A percentile compares a stretch with the other conserved stretches of the same genome.
Evolutionary conservation across 768 basidiomycete genomes (phyloP).

Genomic region (Tulasnella sp.): DNA sequence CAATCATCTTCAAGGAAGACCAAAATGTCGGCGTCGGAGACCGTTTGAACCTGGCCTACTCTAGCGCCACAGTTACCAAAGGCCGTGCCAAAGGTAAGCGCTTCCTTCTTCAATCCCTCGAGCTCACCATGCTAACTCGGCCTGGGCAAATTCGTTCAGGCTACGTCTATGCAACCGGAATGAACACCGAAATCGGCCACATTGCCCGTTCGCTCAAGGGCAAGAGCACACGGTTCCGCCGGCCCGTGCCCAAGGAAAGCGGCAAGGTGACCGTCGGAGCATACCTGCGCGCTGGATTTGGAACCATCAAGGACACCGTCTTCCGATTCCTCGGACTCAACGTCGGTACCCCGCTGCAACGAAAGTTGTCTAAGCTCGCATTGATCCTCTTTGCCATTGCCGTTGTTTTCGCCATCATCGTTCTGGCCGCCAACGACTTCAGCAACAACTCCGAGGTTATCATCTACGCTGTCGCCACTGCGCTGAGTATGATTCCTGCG

Average conservation of each 20-base stretch:
- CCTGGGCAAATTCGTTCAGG: not conserved
- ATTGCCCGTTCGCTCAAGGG: slow-evolving; percentile 39
- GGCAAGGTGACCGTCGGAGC: slow-evolving; percentile 25
- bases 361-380: slow-evolving; percentile 32
- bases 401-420: slow-evolving; percentile 31
- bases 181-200: slow-evolving; percentile 35
- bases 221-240: slow-evolving; percentile 31
- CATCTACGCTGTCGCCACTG: slow-evolving; percentile 31
- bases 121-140: not conserved
- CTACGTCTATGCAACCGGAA: slow-evolving; percentile 41
- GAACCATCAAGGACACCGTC: slow-evolving; percentile 38
- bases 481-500: slow-evolving; percentile 31
- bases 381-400: slow-evolving; percentile 31
- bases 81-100: slow-evolving; percentile 38
- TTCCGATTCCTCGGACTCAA: slow-evolving; percentile 42
- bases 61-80: slow-evolving; percentile 43
- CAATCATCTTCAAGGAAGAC: slow-evolving; percentile 42
- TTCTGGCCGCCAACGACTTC: slow-evolving; percentile 31
- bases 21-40: slow-evolving; percentile 23
- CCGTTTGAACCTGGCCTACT: slow-evolving; percentile 37
- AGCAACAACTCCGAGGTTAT: slow-evolving; percentile 31
- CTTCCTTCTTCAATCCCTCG: not conserved
- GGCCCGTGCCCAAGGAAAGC: slow-evolving; percentile 31
- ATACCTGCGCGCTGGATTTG: slow-evolving; percentile 45
- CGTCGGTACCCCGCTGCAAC: slow-evolving; percentile 31